phyloP scores from a whole-genome alignment of 345 rosid species.

The Viola odorata region DNA sequence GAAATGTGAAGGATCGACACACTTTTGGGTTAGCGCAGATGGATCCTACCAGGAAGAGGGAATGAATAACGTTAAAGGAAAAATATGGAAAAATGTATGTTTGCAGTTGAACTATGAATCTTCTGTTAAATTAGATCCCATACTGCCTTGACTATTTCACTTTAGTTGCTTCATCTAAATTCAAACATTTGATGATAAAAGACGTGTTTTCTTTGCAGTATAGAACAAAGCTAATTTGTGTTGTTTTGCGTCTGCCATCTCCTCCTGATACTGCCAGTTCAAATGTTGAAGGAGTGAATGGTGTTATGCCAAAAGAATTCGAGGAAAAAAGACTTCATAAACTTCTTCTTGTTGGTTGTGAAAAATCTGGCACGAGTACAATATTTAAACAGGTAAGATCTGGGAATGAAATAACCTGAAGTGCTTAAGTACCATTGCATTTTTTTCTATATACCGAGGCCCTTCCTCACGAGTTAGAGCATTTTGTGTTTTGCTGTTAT shows the following conservation, averaged over 20 bases:
- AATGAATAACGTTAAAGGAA: conserved; percentile 41
- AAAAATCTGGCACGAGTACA: conserved; percentile 78
- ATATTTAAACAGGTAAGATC: conserved; percentile 69
- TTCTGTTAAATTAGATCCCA: not conserved
- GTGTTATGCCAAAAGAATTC: not conserved
- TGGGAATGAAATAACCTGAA: not conserved
- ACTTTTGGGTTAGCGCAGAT: conserved; percentile 59
- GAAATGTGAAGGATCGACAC: conserved; percentile 64
- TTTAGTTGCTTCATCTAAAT: conserved; percentile 8
- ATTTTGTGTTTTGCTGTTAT: no score
- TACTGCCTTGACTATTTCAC: conserved; percentile 8
- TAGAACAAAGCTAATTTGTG: conserved; percentile 36
- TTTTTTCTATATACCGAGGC: no score
- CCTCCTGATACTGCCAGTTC: conserved; percentile 34
- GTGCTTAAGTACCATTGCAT: not conserved
- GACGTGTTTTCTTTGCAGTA: conserved; percentile 32
- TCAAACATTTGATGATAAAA: conserved; percentile 7
- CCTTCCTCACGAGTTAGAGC: no score
- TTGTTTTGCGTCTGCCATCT: conserved; percentile 52
- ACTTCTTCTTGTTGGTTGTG: conserved; percentile 66
- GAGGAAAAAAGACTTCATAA: conserved; percentile 35
- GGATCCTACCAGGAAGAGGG: conserved; percentile 79
- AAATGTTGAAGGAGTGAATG: conserved; percentile 26
- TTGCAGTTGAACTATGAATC: conserved; percentile 11
- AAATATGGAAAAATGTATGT: conserved; percentile 64